Percentiles rank a stretch among this genome's conserved stretches.
Conservation (phyloP, 805 yeast genomes). For the Lipomyces kockii region DNA sequence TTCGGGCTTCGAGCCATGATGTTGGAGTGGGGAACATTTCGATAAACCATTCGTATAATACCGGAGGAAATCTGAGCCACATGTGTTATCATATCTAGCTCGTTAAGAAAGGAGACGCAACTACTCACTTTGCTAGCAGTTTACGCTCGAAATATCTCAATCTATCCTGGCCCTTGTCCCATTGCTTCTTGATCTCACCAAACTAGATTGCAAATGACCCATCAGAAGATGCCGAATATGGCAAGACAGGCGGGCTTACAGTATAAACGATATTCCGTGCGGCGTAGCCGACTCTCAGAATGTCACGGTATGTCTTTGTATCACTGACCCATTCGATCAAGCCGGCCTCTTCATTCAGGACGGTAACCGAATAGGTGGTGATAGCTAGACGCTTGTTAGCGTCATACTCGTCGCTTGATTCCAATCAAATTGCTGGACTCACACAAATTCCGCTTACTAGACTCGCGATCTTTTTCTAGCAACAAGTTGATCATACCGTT, state of each 20-base stretch:
- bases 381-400: constrained; percentile 48
- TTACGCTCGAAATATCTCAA: constrained; percentile 15
- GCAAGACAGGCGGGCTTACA: neutral
- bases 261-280: constrained; percentile 46
- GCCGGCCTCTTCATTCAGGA: constrained; percentile 84
- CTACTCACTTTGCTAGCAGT: constrained; percentile 27
- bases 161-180: neutral
- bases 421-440: neutral
- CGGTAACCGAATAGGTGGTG: constrained; percentile 84
- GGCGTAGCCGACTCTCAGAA: constrained; percentile 54
- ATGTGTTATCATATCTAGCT: neutral
- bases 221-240: neutral
- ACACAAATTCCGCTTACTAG: constrained; percentile 68
- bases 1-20: constrained; percentile 81
- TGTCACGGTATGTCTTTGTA: constrained; percentile 70
- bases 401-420: too few relatives aligned
- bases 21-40: constrained; percentile 89
- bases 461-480: constrained; percentile 66
- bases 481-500: constrained; percentile 83
- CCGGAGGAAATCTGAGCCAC: constrained; percentile 58
- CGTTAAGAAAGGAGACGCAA: neutral
- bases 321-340: constrained; percentile 87
- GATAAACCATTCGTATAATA: constrained; percentile 83
- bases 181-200: constrained; percentile 7
- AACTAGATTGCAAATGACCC: neutral